Conservation (phyloP, 2,329 filamentous ascomycete species). For the Leptographium lundbergii region DNA sequence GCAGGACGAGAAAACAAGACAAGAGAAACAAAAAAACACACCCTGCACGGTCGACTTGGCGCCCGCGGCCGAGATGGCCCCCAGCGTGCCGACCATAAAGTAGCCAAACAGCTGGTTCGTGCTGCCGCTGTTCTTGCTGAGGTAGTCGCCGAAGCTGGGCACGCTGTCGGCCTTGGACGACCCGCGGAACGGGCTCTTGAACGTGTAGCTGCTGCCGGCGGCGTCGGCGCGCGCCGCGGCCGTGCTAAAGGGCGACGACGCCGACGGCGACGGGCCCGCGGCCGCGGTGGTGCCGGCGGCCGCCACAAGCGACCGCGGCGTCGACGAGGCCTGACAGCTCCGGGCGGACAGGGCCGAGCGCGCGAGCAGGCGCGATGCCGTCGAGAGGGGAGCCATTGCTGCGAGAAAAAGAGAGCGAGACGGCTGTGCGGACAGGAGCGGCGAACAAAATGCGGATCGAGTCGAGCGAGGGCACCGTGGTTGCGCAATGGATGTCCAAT, state of each 20-base stretch:
- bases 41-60: slow-evolving; percentile 98
- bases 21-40: too few relatives aligned
- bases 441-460: slow-evolving; percentile 2
- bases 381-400: slow-evolving; percentile 55
- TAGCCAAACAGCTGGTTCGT: slow-evolving; percentile 86
- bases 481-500: slow-evolving; percentile 11
- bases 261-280: neutral
- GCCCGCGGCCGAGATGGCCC: slow-evolving; percentile 79
- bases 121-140: slow-evolving; percentile 52
- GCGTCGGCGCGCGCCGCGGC: slow-evolving; percentile 23
- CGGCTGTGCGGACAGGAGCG: neutral
- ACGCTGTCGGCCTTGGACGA: slow-evolving; percentile 52
- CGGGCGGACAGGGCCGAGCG: slow-evolving; percentile 26
- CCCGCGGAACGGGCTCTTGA: slow-evolving; percentile 53
- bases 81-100: slow-evolving; percentile 97
- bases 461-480: slow-evolving; percentile 15
- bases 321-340: slow-evolving; percentile 25
- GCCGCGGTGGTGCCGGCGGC: slow-evolving; percentile 2
- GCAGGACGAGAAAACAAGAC: too few relatives aligned
- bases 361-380: slow-evolving; percentile 56
- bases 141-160: slow-evolving; percentile 83
- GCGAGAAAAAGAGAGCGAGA: neutral
- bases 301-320: slow-evolving; percentile 24
- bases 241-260: slow-evolving; percentile 30
- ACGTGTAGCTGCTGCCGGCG: slow-evolving; percentile 30